Conservation (phyloP, 2,329 filamentous ascomycete species). For the Neurospora sp. region DNA sequence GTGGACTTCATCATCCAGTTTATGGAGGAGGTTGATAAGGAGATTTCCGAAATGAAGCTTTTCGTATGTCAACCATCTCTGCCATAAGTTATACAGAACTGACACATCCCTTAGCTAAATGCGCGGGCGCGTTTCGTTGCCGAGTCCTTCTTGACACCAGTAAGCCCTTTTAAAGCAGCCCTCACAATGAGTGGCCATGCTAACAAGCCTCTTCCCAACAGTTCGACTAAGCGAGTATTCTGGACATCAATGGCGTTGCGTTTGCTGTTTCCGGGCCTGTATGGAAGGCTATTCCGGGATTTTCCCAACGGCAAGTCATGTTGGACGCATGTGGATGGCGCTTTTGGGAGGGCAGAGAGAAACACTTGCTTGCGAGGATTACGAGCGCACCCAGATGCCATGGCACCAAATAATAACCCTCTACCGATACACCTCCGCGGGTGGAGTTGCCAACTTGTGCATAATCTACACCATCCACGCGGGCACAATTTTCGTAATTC, state of each 20-base stretch:
- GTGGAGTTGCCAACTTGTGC: not conserved
- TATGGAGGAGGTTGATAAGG: slow-evolving; percentile 99
- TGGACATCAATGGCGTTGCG: not conserved
- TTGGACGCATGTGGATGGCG: not conserved
- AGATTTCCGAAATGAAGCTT: slow-evolving; percentile 99
- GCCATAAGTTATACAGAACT: slow-evolving; percentile 1
- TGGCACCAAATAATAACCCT: not conserved
- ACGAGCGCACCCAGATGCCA: not conserved
- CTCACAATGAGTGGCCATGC: not conserved
- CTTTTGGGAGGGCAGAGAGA: not conserved
- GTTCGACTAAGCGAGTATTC: slow-evolving; percentile 16
- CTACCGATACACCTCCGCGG: not conserved
- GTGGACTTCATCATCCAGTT: slow-evolving; percentile 99
- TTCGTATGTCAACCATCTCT: slow-evolving; percentile 55
- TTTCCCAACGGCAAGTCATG: not conserved
- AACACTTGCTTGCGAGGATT: not conserved
- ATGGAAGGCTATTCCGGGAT: not conserved
- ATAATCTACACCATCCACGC: not conserved
- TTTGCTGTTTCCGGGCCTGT: not conserved
- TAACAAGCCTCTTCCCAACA: slow-evolving; percentile 1
- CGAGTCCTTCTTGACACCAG: slow-evolving; percentile 91
- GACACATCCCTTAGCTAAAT: slow-evolving; percentile 58
- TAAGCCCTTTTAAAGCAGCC: slow-evolving; percentile 10
- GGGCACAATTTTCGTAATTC: not conserved
- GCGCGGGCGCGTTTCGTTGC: slow-evolving; percentile 94